Evolutionary conservation across 2,329 filamentous ascomycete genomes (phyloP), one percentile per base, ranked within the genome.

Genomic region (Xylaria digitata): DNA sequence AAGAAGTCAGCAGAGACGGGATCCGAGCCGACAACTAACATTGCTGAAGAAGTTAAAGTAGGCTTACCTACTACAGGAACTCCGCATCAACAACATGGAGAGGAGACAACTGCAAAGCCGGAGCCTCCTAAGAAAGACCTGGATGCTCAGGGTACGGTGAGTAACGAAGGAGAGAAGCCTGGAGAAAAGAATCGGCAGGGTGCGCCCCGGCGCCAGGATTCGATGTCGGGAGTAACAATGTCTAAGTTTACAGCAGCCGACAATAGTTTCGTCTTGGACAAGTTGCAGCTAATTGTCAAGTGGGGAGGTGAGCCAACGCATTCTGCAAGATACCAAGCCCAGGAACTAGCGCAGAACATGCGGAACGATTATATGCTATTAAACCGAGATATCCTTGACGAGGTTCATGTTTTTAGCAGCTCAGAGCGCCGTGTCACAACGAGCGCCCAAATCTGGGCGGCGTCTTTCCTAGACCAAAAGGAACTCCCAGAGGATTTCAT

Each of bases 231-330:
- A 17, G 89, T 96, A 6, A 97, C 94, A 0, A 91, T 97, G 82
- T 98, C 95, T 23, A 91, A 96, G 67, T 96, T 97, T 67, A 96
- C 95, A 6, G 95, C 96, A 0, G 93, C 90, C 17, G 96, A 98
- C 77, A 94, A 98, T 77, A 94, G 94, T 74, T 86, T 98, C 55
- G 91, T 97, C 1, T 85, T 99, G 1, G 96, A 99, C 78, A 99
- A 99, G 79, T 83, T 99, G 40, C 96, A 99, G 78, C 87, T 99
- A 45, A 96, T 99, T 73, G 96, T 99, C 80, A 99, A 99, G 77
- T 99, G 96, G 96, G 96, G 96, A 72, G 96, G 96, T 46, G 96
- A 99, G 78, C 96, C 96, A 13, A 99, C 96, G 0, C 96, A 99
- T 79, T 97, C 96, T 32, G 96, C 96, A 37, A 89, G 96, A 57